Base-by-base conservation (phyloP, 1,139 yeast species). In the Wickerhamiella infanticola region DNA sequence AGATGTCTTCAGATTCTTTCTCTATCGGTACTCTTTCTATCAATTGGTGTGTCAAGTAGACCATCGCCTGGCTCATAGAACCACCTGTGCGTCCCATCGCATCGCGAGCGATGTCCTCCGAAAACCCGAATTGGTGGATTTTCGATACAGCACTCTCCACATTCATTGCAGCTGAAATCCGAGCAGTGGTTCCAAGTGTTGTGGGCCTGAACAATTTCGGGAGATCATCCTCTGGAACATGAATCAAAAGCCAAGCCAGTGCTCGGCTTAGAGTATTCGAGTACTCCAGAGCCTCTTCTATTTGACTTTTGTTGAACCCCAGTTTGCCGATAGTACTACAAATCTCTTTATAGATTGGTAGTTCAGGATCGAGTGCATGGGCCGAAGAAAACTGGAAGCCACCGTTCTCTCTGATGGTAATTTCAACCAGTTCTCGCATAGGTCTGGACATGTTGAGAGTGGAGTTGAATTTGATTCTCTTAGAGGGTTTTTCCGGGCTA, bases 191-290 rank as follows among this genome's bases (percentile, higher is more conserved):
- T 2, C 65, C 65, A 1, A 61, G 51, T 37, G 55, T 53, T 36
- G 60, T 51, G 9, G 58, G 56, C 48, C 73, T 73, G 44, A 72
- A 60, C 23, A 62, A 57, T 11, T 54, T 53, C 0, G 98, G 98
- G 40, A 90, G 65, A 58, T 90, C 98, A 58, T 86, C 97, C 56
- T 88, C 96, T 0, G 97, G 97, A 3, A 88, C 73, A 57, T 88
- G 93, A 54, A 88, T 79, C 11, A 88, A 63, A 24, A 88, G 70
- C 84, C 95, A 90, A 45, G 90, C 93, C 36, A 84, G 63, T 39
- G 79, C 78, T 2, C 55, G 55, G 47, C 73, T 72, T 35, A 60
- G 48, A 0, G 71, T 58, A 1, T 62, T 53, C 3, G 85, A 73
- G 55, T 81, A 81, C 36, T 68, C 64, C 46, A 83, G 64, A 0